Conservation (phyloP, 129 eudicot species). For the Artemisia tridentata region DNA sequence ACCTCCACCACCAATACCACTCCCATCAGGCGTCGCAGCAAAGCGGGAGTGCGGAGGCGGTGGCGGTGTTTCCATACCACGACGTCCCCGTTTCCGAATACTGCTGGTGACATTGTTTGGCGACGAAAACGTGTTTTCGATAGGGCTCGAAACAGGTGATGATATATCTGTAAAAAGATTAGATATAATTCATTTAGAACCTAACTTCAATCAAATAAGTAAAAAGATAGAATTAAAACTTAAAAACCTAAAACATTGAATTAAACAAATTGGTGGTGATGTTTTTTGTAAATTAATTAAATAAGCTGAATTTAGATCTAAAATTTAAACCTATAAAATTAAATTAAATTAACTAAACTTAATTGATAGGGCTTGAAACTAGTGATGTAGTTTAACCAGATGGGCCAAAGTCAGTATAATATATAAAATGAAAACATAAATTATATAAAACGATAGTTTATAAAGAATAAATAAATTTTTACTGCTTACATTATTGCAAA, state of each 20-base stretch:
- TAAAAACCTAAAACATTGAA: neutral
- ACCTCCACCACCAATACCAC: conserved; percentile 23
- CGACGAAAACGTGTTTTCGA: conserved; percentile 64
- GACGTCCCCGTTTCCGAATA: conserved; percentile 54
- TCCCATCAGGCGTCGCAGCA: conserved; percentile 40
- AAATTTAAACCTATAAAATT: too few species aligned
- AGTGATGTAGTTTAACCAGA: conserved; percentile 13
- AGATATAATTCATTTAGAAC: neutral
- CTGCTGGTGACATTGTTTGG: conserved; percentile 39
- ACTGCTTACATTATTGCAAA: too few species aligned
- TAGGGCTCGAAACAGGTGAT: conserved; percentile 77
- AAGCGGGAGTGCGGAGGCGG: conserved; percentile 56
- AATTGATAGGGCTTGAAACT: conserved; percentile 61
- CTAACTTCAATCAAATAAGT: neutral
- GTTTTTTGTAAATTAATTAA: too few species aligned
- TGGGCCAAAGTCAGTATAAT: too few species aligned
- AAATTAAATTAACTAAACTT: too few species aligned
- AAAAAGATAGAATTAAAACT: neutral
- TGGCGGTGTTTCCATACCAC: conserved; percentile 49
- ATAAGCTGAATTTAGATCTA: too few species aligned
- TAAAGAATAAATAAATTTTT: too few species aligned
- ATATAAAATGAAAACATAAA: too few species aligned
- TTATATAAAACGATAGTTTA: too few species aligned
- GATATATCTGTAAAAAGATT: conserved; percentile 48
- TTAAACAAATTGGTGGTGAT: neutral